Evolutionary conservation across 2,329 filamentous ascomycete genomes (phyloP).

Genomic region (Xylariomycetidae sp.): DNA sequence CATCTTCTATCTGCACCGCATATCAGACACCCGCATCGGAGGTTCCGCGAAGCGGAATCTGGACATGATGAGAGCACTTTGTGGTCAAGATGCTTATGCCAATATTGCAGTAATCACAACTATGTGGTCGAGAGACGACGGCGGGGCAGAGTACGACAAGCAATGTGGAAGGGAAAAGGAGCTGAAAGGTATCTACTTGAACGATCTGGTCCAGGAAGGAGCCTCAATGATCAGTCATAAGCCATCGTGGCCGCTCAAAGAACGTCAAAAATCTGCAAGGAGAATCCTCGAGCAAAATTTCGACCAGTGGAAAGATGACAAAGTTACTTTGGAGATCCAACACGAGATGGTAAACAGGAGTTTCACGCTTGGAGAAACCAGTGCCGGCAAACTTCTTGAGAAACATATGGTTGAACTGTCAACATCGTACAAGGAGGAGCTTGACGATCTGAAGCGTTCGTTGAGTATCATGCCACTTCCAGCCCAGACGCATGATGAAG

Average conservation of each 20-base stretch:
- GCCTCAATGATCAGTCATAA: neutral
- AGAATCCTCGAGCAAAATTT: neutral
- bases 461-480: neutral
- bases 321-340: conserved; percentile 5
- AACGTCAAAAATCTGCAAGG: neutral
- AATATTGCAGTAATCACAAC: conserved; percentile 5
- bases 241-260: neutral
- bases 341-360: conserved; percentile 6
- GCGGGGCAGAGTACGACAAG: conserved; percentile 1
- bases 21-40: conserved; percentile 4
- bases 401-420: neutral
- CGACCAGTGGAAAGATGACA: conserved; percentile 1
- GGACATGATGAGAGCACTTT: conserved; percentile 8
- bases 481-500: neutral
- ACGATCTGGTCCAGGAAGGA: conserved; percentile 1
- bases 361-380: conserved; percentile 1
- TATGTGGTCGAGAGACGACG: conserved; percentile 2
- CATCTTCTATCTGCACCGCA: conserved; percentile 7
- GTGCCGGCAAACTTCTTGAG: conserved; percentile 5
- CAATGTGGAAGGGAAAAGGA: conserved; percentile 4
- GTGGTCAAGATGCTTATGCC: conserved; percentile 3
- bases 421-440: neutral
- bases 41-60: conserved; percentile 4
- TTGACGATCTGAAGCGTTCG: neutral
- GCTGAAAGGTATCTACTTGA: conserved; percentile 3